phyloP scores from a whole-genome alignment of 352 stramenopile species.

The Pythium folliculosum region DNA sequence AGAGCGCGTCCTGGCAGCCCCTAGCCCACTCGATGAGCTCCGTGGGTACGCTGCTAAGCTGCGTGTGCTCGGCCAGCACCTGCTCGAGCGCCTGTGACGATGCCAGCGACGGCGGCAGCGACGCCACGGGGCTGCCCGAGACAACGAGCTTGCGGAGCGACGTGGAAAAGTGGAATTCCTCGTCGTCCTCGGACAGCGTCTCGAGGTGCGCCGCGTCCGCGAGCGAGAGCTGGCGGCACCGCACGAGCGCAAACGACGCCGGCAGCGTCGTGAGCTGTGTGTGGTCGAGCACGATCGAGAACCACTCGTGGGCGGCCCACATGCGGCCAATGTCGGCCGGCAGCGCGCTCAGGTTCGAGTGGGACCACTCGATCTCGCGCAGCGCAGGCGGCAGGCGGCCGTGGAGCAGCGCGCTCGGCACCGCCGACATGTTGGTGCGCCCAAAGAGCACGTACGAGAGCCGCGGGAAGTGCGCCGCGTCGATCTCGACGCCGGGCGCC shows the following conservation, averaged over 20 bases:
- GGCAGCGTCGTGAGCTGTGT: slow-evolving; percentile 3
- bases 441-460: slow-evolving; percentile 18
- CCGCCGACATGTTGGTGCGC: slow-evolving; percentile 8
- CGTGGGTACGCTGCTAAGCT: not conserved
- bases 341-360: slow-evolving; percentile 14
- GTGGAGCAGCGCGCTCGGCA: slow-evolving; percentile 10
- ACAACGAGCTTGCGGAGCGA: not conserved
- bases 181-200: no score
- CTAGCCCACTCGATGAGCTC: not conserved
- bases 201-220: not conserved
- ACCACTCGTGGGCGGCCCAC: slow-evolving; percentile 10
- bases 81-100: not conserved
- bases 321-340: slow-evolving; percentile 6
- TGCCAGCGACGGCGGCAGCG: no score
- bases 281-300: slow-evolving; percentile 16
- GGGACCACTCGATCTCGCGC: slow-evolving; percentile 19
- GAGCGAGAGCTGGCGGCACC: not conserved
- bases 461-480: slow-evolving; percentile 2
- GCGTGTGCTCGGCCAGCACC: slow-evolving; percentile 2
- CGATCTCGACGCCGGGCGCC: not conserved
- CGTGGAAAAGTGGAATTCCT: not conserved
- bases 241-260: not conserved
- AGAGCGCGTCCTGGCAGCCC: not conserved
- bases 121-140: not conserved
- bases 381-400: not conserved